Evolutionary conservation across 352 stramenopile species (phyloP).

Genomic region (Phytopythium ostracodes): DNA sequence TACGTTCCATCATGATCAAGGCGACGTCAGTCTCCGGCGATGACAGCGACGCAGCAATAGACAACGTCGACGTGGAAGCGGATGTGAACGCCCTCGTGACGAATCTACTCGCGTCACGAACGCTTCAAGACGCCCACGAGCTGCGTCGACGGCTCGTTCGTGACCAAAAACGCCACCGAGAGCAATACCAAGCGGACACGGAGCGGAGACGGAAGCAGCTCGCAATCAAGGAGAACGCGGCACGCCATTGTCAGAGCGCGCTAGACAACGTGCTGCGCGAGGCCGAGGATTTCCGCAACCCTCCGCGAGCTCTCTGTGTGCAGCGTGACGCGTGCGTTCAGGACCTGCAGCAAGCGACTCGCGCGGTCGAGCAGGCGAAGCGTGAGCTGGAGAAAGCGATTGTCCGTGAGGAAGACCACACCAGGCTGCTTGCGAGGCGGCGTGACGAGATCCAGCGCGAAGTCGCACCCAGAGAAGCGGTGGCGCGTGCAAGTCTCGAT

Average conservation of each 20-base stretch:
- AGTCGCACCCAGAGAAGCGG: not conserved
- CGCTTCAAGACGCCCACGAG: constrained; percentile 12
- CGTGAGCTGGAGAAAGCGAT: constrained; percentile 13
- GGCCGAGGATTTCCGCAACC: constrained; percentile 56
- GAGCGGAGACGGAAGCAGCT: not conserved
- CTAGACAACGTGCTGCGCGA: constrained; percentile 46
- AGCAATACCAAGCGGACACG: not conserved
- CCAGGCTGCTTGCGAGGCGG: constrained; percentile 12
- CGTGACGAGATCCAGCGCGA: constrained; percentile 18
- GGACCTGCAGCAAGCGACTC: constrained; percentile 28
- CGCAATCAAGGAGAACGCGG: constrained; percentile 17
- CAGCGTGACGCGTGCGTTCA: constrained; percentile 23
- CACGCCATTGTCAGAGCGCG: constrained; percentile 15
- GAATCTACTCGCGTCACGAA: constrained; percentile 45
- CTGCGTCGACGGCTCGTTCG: not conserved
- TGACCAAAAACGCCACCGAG: not conserved
- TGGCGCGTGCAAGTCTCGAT: constrained; percentile 3
- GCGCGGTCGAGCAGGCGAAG: constrained; percentile 13
- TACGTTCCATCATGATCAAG: constrained; percentile 7
- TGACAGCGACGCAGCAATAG: not conserved
- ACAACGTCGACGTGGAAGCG: constrained; percentile 6
- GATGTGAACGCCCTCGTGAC: constrained; percentile 48
- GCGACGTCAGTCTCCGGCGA: not conserved
- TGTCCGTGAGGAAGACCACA: constrained; percentile 10
- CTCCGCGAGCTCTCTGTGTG: constrained; percentile 42